These are phyloP conservation scores for Xylaria sp. DNA, from an alignment of 495 filamentous ascomycete genomes.

Conservation along the genomic window DNA sequence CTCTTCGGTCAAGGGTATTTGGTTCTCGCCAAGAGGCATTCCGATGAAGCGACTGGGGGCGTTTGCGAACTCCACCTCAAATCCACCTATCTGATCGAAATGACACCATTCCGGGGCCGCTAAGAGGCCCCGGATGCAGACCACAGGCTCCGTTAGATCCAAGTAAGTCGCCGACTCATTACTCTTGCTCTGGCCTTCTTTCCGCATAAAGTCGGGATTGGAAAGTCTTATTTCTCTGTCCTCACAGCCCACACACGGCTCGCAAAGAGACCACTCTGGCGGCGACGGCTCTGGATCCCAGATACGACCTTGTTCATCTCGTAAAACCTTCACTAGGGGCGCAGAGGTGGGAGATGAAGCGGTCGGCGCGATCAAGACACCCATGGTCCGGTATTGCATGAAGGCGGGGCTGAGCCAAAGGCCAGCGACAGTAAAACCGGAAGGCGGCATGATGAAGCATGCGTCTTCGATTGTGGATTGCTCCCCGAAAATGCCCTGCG, in stretches of 20 bases:
- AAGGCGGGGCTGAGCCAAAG: constrained; percentile 13
- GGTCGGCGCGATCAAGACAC: not conserved
- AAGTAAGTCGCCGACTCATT: not conserved
- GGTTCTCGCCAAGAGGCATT: not conserved
- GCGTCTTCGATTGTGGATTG: constrained; percentile 1
- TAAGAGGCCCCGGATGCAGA: constrained; percentile 14
- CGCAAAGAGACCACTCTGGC: not conserved
- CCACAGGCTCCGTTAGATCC: not conserved
- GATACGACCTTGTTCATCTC: constrained; percentile 13
- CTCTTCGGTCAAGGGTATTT: not conserved
- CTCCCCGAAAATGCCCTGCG: constrained; percentile 11
- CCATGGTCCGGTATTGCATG: constrained; percentile 12
- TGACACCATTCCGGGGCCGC: not conserved
- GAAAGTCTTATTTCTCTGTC: not conserved
- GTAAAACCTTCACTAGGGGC: not conserved
- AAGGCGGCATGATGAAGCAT: not conserved
- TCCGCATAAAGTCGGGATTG: not conserved
- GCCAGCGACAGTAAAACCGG: not conserved
- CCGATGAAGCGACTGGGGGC: not conserved
- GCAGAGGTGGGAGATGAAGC: not conserved
- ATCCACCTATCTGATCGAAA: not conserved
- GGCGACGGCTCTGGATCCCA: constrained; percentile 7
- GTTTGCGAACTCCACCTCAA: not conserved
- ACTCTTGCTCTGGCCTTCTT: not conserved
- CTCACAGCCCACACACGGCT: constrained; percentile 7